phyloP scores from a whole-genome alignment of 305 asterid genomes.

The Striga hermonthica region DNA sequence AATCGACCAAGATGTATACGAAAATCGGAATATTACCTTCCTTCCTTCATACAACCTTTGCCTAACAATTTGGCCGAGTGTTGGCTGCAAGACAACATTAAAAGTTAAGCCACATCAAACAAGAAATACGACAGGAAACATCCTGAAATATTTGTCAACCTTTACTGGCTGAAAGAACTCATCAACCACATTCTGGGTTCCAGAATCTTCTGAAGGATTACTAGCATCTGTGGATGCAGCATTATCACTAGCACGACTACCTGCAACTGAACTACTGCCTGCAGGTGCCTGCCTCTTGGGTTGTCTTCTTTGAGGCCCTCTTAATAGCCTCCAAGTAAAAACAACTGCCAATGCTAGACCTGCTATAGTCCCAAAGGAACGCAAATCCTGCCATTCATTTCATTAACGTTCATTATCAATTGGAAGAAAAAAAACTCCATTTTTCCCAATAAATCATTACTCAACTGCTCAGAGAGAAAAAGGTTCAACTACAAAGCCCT shows the following conservation, averaged over 20 bases:
- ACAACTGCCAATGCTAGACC: constrained; percentile 82
- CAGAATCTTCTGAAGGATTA: constrained; percentile 57
- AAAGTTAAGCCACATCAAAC: constrained; percentile 21
- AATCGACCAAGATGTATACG: constrained; percentile 3
- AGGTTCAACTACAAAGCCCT: neutral
- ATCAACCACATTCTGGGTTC: constrained; percentile 69
- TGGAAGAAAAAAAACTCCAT: neutral
- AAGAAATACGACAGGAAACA: neutral
- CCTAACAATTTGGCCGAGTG: constrained; percentile 78
- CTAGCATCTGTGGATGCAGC: constrained; percentile 39
- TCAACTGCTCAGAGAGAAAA: too few species aligned
- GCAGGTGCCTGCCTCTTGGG: constrained; percentile 62
- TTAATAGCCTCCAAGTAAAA: constrained; percentile 79
- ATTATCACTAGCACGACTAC: constrained; percentile 38
- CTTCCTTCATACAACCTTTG: constrained; percentile 89
- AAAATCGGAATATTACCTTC: constrained; percentile 48
- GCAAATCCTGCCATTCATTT: constrained; percentile 58
- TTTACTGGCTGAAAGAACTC: constrained; percentile 86
- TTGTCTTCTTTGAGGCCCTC: constrained; percentile 67
- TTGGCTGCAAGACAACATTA: constrained; percentile 59
- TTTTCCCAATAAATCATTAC: neutral
- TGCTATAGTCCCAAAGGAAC: constrained; percentile 80
- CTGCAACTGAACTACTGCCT: constrained; percentile 49
- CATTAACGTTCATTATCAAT: constrained; percentile 19
- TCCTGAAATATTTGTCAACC: constrained; percentile 38